Conservation (phyloP, 768 basidiomycete species). For the Suillus weaverae region DNA sequence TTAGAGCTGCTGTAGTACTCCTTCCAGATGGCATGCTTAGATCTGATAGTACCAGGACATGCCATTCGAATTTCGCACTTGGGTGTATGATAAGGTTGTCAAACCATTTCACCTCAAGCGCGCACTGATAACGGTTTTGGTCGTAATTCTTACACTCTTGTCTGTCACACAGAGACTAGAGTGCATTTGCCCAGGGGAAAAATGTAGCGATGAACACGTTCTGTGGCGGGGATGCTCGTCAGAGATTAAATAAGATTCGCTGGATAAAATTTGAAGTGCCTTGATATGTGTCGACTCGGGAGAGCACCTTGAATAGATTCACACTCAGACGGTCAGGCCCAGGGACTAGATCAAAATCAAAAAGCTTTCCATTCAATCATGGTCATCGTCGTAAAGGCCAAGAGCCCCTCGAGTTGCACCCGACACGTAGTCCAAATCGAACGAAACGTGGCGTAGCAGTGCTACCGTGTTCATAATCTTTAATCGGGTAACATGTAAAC, state of each 20-base stretch:
- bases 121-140: background rate
- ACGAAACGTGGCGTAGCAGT: background rate
- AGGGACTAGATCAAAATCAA: background rate
- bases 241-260: background rate
- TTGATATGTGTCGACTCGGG: background rate
- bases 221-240: background rate
- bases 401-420: too few species aligned
- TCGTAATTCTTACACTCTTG: background rate
- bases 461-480: background rate
- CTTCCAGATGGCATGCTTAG: background rate
- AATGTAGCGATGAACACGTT: background rate
- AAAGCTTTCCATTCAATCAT: background rate
- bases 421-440: background rate
- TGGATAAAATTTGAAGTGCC: background rate
- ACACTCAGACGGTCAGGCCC: constrained; percentile 1
- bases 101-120: background rate
- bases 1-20: constrained; percentile 3
- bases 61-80: background rate
- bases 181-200: background rate
- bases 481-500: background rate
- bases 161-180: background rate
- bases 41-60: background rate
- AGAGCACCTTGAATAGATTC: background rate
- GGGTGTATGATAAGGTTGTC: background rate
- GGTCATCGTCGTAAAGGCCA: background rate